Evolutionary conservation across 495 filamentous ascomycete species (phyloP), one percentile per base, ranked within the genome.

Genomic region (Talaromyces proteolyticus): DNA sequence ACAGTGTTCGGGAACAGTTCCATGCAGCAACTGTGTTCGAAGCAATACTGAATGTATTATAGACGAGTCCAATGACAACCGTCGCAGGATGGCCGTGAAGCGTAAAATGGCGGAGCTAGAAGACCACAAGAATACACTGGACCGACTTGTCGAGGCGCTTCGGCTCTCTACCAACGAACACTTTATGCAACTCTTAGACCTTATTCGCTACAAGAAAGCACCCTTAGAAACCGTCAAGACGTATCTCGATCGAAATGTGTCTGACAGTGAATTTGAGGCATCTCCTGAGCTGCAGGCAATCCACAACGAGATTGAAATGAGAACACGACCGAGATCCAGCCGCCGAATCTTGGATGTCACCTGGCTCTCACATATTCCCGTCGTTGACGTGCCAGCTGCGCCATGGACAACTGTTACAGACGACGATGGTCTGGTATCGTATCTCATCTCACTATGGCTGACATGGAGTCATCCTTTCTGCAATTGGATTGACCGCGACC

Each of bases 381-480:
- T 47, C 1, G 57, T 67, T 39, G 54, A 53, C 10, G 68, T 77
- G 0, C 66, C 69, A 0, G 64, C 73, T 1, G 57, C 54, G 10
- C 69, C 70, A 3, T 79, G 75, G 75, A 79, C 75, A 2, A 62
- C 39, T 1, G 55, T 76, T 23, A 73, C 72, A 1, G 66, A 66
- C 18, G 68, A 75, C 44, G 64, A 72, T 47, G 70, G 66, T 2
- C 57, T 77, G 24, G 73, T 79, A 3, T 76, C 74, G n/a, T 66
- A 70, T 51, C 57, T 76, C 10, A 49, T 77, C 2, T 73, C 68
- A 17, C 42, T 70, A 16, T 75, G 65, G 53, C 68, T 79, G 40
- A 69, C 67, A 1, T 76, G 72, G 72, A 62, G 54, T 16, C 65
- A 72, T 44, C 62, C 66, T 1, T 72, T 64, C 36, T 59, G 62